These are phyloP conservation scores for Sporothrix euskadiensis DNA, from an alignment of 2,329 filamentous ascomycete species.

Conservation along the genomic window DNA sequence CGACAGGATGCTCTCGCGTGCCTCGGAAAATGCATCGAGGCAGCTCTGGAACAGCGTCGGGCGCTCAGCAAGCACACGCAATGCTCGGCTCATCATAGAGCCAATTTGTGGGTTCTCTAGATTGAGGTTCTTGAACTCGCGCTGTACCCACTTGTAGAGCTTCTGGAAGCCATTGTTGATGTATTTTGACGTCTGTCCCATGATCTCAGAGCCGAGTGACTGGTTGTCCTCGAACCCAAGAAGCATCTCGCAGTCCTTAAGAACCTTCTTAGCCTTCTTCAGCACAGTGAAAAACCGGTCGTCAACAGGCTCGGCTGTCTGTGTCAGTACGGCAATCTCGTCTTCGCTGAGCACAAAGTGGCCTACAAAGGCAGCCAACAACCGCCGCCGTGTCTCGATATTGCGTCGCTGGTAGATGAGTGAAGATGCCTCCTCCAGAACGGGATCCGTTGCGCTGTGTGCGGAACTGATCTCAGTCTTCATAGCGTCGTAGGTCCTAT, in stretches of 20 bases:
- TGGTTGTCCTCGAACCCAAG: slow-evolving; percentile 92
- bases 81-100: slow-evolving; percentile 75
- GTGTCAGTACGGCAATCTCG: slow-evolving; percentile 73
- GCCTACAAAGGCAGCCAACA: slow-evolving; percentile 73
- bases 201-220: slow-evolving; percentile 80
- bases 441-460: slow-evolving; percentile 69
- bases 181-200: slow-evolving; percentile 85
- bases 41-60: slow-evolving; percentile 91
- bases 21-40: slow-evolving; percentile 88
- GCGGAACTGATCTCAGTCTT: slow-evolving; percentile 74
- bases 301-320: slow-evolving; percentile 77
- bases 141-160: slow-evolving; percentile 91
- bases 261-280: slow-evolving; percentile 78
- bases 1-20: slow-evolving; percentile 80
- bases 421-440: slow-evolving; percentile 73
- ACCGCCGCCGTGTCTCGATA: slow-evolving; percentile 74
- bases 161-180: slow-evolving; percentile 93
- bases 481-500: slow-evolving; percentile 78
- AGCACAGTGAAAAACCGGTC: slow-evolving; percentile 74
- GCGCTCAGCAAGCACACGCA: slow-evolving; percentile 84
- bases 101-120: slow-evolving; percentile 93
- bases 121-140: slow-evolving; percentile 88
- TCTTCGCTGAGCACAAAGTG: slow-evolving; percentile 86
- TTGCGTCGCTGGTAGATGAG: slow-evolving; percentile 72
- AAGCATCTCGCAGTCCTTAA: slow-evolving; percentile 83